These are phyloP conservation scores for Haplosporangium gracile DNA, from an alignment of 192 early-diverging fungal genomes.

Conservation along the genomic window DNA sequence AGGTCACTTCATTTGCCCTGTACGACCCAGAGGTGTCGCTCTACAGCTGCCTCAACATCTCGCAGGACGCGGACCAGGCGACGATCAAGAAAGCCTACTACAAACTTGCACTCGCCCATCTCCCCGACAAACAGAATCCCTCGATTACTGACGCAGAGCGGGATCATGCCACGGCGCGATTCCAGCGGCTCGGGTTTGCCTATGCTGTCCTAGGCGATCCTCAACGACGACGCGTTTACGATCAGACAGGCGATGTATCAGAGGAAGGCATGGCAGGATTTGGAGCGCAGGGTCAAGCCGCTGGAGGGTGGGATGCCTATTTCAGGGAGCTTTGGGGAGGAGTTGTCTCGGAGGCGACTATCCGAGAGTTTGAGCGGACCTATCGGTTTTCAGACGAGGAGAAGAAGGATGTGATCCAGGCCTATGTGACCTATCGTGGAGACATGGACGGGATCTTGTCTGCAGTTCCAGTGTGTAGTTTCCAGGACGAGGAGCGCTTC, in stretches of 20 bases:
- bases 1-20: constrained; percentile 49
- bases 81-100: constrained; percentile 95
- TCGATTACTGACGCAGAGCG: constrained; percentile 75
- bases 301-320: constrained; percentile 84
- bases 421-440: constrained; percentile 75
- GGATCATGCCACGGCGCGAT: constrained; percentile 70
- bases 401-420: constrained; percentile 72
- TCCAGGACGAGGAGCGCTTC: constrained; percentile 77
- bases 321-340: constrained; percentile 84
- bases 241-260: constrained; percentile 77
- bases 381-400: constrained; percentile 89
- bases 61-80: constrained; percentile 71
- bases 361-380: constrained; percentile 75
- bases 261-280: constrained; percentile 55
- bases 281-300: constrained; percentile 62
- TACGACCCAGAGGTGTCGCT: constrained; percentile 57
- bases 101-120: constrained; percentile 89
- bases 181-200: constrained; percentile 81
- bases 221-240: constrained; percentile 73
- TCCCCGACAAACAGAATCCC: constrained; percentile 82
- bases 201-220: constrained; percentile 84
- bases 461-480: constrained; percentile 68
- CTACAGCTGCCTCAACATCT: constrained; percentile 85
- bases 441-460: constrained; percentile 79
- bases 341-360: constrained; percentile 77